Evolutionary conservation across 2,329 filamentous ascomycete species (phyloP).

Genomic region (Pseudopyricularia javanii): DNA sequence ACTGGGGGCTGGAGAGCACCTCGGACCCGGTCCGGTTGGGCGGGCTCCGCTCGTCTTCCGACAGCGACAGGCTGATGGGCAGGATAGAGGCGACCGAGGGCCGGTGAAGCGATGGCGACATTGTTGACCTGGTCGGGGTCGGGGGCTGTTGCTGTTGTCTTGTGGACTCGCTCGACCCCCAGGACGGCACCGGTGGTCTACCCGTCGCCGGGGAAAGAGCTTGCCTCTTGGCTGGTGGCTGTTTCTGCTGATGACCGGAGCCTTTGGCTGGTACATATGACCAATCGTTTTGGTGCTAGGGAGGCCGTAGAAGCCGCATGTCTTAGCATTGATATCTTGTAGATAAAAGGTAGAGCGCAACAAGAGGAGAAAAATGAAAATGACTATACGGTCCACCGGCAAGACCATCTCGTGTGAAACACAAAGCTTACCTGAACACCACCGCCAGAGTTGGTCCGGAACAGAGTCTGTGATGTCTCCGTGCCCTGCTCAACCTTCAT

Average conservation of each 20-base stretch:
- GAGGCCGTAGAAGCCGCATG: background rate
- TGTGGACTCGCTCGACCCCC: conserved; percentile 24
- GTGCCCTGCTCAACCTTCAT: conserved; percentile 8
- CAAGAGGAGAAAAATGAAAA: background rate
- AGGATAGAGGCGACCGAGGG: conserved; percentile 14
- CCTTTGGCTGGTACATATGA: conserved; percentile 8
- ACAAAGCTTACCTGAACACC: conserved; percentile 19
- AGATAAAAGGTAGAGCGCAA: too few relatives aligned
- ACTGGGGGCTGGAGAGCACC: conserved; percentile 28
- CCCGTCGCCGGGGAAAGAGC: conserved; percentile 37
- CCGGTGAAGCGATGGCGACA: conserved; percentile 5
- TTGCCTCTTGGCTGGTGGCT: conserved; percentile 39
- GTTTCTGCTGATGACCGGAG: conserved; percentile 22
- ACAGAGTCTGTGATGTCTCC: conserved; percentile 14
- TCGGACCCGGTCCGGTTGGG: conserved; percentile 37
- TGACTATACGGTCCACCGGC: background rate
- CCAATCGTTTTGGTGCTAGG: conserved; percentile 30
- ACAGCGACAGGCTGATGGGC: conserved; percentile 40
- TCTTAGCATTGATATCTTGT: background rate
- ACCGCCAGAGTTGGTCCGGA: conserved; percentile 18
- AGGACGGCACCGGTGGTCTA: conserved; percentile 41
- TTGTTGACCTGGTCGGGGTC: conserved; percentile 8
- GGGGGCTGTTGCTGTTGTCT: conserved; percentile 5
- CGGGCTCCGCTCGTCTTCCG: conserved; percentile 47
- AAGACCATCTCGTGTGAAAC: background rate